Base-by-base conservation (phyloP, 2,329 filamentous ascomycete species). In the Eutypa lata region DNA sequence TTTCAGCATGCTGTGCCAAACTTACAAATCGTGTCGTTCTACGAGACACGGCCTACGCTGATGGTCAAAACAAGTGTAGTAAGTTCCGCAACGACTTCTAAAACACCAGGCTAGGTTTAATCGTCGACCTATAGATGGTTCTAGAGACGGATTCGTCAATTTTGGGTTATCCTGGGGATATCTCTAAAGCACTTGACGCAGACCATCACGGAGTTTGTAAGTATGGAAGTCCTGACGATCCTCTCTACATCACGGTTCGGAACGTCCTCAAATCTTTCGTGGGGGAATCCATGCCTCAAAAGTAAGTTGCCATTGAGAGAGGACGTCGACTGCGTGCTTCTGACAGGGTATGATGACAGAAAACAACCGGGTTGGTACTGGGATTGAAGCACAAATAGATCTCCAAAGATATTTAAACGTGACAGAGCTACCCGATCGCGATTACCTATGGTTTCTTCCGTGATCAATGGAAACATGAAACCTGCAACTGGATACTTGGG, bases 1-100 rank as follows among this genome's bases (percentile, higher is more conserved):
- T 73, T 59, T n/a, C 65, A 62, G 3, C 61, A 68, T 46, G 54
- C 60, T 47, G 56, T 55, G 0, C 38, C 58, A 3, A 62, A 65
- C 24, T 46, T 73, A 0, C 49, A 66, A 1, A 64, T 73, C 1
- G 65, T 61, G 46, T 73, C 70, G 0, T 72, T 72, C 48, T 72
- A 69, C 46, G 69, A 72, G 50, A 71, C 66, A 3, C 47, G 61
- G 2, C 48, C 54, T 0, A 70, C 60, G 2, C 59, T 50, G 4
- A 52, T 61, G 8, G 61, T 56, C 0, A 56, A 52, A 2, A 19
- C 51, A 6, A 52, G 47, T 7, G 21, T 53, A 3, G 31, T 35
- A 7, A 14, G 7, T 8, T 35, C 8, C 14, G 31, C 7, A 35
- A 14, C 14, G 14, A 7, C 31, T 14, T 14, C 14, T 7, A 35